phyloP scores from a whole-genome alignment of 2,329 filamentous ascomycete genomes.

The Neoascochyta sp. region DNA sequence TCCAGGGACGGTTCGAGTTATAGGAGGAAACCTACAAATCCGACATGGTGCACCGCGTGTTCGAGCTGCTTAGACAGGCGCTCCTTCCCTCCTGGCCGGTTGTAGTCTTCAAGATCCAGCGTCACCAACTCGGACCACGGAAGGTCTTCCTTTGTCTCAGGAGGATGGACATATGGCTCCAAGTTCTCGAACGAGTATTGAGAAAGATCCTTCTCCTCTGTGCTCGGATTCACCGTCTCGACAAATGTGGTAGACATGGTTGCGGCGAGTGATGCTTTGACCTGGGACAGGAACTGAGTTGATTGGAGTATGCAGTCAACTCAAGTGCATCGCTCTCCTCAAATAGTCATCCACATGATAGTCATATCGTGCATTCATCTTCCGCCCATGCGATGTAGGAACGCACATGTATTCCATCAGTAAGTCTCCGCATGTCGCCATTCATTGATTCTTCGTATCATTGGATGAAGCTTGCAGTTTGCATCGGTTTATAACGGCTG shows the following conservation, averaged over 20 bases:
- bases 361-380: no score
- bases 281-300: no score
- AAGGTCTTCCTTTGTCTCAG: constrained; percentile 47
- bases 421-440: constrained; percentile 16
- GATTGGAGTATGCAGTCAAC: no score
- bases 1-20: not conserved
- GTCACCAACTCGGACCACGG: constrained; percentile 57
- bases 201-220: constrained; percentile 10
- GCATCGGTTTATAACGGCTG: no score
- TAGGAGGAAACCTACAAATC: constrained; percentile 28
- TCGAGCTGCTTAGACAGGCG: constrained; percentile 53
- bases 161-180: constrained; percentile 44
- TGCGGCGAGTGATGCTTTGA: no score
- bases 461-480: no score
- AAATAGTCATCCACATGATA: not conserved
- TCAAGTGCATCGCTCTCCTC: no score
- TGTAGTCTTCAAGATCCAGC: constrained; percentile 54
- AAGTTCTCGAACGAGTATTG: constrained; percentile 33
- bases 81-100: constrained; percentile 54
- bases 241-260: constrained; percentile 21
- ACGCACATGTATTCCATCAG: constrained; percentile 4
- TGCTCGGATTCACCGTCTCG: constrained; percentile 6
- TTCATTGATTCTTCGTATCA: no score
- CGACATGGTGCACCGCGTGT: constrained; percentile 51
- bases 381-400: not conserved